Conservation (phyloP, 305 asterid species). For the Rubia peregrina region DNA sequence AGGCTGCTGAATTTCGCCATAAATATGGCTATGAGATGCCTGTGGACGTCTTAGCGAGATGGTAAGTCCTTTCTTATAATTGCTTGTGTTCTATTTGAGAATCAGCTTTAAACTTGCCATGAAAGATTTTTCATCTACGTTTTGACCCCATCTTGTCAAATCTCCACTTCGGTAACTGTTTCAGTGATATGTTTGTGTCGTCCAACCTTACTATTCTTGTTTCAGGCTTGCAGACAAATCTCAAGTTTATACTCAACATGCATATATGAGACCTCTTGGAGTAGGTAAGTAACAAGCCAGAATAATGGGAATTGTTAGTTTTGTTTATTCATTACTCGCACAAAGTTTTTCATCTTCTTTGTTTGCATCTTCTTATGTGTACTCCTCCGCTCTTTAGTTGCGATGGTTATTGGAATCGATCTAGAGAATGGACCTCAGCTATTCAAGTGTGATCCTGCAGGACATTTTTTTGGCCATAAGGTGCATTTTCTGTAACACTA, state of each 20-base stretch:
- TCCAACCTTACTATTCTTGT: constrained; percentile 1
- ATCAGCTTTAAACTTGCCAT: neutral
- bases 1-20: constrained; percentile 92
- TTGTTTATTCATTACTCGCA: neutral
- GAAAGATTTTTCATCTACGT: neutral
- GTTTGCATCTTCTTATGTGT: constrained; percentile 8
- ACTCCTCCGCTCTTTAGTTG: constrained; percentile 41
- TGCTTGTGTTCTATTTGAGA: constrained; percentile 2
- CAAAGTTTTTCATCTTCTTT: constrained; percentile 10
- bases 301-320: neutral
- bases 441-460: constrained; percentile 99
- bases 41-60: constrained; percentile 78
- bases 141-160: neutral
- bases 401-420: constrained; percentile 91
- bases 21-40: constrained; percentile 97
- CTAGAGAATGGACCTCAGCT: constrained; percentile 96
- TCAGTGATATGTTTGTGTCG: neutral
- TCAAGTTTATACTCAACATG: constrained; percentile 99
- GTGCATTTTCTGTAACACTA: constrained; percentile 29
- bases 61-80: constrained; percentile 35
- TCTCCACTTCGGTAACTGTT: neutral
- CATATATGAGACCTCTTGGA: constrained; percentile 99
- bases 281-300: constrained; percentile 53
- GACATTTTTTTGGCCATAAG: constrained; percentile 98
- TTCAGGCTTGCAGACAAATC: constrained; percentile 99